Evolutionary conservation across 2,329 filamentous ascomycete genomes (phyloP).

Genomic region (Phyllosticta citrichinensis): DNA sequence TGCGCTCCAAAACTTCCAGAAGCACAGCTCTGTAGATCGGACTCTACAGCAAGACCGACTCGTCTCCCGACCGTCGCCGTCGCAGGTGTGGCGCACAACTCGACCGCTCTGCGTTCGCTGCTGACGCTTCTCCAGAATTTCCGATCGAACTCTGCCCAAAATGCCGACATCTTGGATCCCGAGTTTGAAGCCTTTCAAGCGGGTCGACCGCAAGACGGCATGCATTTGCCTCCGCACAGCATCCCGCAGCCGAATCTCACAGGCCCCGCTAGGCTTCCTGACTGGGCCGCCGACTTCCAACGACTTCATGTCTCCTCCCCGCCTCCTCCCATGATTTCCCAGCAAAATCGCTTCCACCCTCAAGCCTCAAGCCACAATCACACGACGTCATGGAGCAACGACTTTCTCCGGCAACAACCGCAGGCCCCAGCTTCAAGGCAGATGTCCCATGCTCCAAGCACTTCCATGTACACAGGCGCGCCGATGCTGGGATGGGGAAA

Average conservation of each 20-base stretch:
- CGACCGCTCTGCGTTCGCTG: background rate
- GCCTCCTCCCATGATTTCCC: conserved; percentile 23
- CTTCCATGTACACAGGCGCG: conserved; percentile 20
- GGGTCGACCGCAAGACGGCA: conserved; percentile 30
- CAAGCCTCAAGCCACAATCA: conserved; percentile 21
- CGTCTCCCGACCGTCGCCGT: conserved; percentile 41
- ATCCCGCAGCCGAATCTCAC: conserved; percentile 19
- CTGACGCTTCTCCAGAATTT: conserved; percentile 43
- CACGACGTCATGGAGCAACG: conserved; percentile 47
- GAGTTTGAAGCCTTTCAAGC: conserved; percentile 63
- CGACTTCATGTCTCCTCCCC: conserved; percentile 33
- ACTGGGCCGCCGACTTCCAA: conserved; percentile 43
- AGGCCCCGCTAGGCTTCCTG: conserved; percentile 21
- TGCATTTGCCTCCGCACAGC: conserved; percentile 22
- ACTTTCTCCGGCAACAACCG: conserved; percentile 42
- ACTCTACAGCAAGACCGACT: conserved; percentile 65
- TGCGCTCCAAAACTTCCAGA: conserved; percentile 61
- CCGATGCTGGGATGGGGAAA: conserved; percentile 4
- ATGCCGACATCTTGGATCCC: conserved; percentile 47
- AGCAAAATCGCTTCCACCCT: conserved; percentile 38
- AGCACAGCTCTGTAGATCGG: conserved; percentile 58
- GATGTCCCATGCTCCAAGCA: conserved; percentile 15
- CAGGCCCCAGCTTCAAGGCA: conserved; percentile 20
- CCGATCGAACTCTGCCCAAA: conserved; percentile 44
- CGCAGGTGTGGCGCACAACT: conserved; percentile 38